These are phyloP conservation scores for Fusarium azukiicola DNA, from an alignment of 2,329 filamentous ascomycete species.

Conservation along the genomic window DNA sequence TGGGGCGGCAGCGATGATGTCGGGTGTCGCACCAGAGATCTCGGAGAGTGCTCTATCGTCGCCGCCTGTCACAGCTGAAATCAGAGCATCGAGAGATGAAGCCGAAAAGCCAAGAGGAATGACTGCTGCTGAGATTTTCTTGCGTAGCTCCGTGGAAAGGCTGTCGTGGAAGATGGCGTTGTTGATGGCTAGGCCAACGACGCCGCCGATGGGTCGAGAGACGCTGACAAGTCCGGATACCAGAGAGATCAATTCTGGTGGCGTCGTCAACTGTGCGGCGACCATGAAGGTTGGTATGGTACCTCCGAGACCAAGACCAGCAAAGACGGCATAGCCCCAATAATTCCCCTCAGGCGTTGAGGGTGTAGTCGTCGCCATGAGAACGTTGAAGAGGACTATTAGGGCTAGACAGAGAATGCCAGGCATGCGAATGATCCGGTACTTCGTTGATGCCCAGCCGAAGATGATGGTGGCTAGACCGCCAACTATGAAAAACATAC, in stretches of 20 bases:
- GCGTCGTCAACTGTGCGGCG: not conserved
- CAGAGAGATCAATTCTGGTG: not conserved
- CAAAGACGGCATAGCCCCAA: not conserved
- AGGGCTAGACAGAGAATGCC: not conserved
- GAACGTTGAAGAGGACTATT: not conserved
- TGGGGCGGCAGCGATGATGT: not conserved
- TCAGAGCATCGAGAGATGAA: not conserved
- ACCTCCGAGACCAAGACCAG: not conserved
- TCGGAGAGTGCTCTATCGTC: not conserved
- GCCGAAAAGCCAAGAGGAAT: not conserved
- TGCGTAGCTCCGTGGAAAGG: conserved; percentile 12
- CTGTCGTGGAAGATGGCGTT: conserved; percentile 3
- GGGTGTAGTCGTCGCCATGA: not conserved
- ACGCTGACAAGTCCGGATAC: not conserved
- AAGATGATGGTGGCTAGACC: not conserved
- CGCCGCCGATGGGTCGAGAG: not conserved
- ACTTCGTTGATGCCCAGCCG: not conserved
- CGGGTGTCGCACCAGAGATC: not conserved
- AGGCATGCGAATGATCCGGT: not conserved
- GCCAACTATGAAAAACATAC: not conserved
- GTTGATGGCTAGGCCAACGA: not conserved
- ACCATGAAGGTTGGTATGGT: not conserved
- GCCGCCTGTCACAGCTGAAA: not conserved
- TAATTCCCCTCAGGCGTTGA: not conserved
- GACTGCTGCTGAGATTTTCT: conserved; percentile 10